Evolutionary conservation across 805 yeast genomes (phyloP).

Genomic region (Candida xyloterini): DNA sequence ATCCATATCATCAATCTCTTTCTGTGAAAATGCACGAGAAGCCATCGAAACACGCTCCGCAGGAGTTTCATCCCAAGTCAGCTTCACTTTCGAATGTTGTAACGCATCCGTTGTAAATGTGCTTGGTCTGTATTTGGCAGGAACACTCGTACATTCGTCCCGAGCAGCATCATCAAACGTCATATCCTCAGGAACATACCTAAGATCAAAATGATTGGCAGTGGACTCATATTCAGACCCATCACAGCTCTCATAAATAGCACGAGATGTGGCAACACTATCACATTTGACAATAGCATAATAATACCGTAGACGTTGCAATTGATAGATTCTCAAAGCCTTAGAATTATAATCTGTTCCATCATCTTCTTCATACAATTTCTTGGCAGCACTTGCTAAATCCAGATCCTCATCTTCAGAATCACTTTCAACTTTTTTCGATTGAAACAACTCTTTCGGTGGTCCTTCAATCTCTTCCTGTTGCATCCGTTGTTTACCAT

Average conservation of each 20-base stretch:
- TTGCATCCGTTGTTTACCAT: slow-evolving; percentile 88
- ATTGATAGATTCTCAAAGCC: slow-evolving; percentile 82
- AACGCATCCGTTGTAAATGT: slow-evolving; percentile 89
- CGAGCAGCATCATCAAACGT: slow-evolving; percentile 74
- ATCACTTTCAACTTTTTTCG: slow-evolving; percentile 37
- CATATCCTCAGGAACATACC: slow-evolving; percentile 93
- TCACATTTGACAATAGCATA: slow-evolving; percentile 91
- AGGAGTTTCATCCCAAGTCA: slow-evolving; percentile 99
- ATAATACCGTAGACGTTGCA: slow-evolving; percentile 88
- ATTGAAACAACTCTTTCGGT: slow-evolving; percentile 73
- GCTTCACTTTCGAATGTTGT: slow-evolving; percentile 92
- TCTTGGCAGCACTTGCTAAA: slow-evolving; percentile 61
- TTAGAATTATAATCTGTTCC: slow-evolving; percentile 81
- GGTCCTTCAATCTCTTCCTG: slow-evolving; percentile 92
- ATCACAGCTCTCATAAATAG: slow-evolving; percentile 83
- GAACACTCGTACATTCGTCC: slow-evolving; percentile 70
- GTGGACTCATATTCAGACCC: slow-evolving; percentile 96
- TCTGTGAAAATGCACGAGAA: slow-evolving; percentile 77
- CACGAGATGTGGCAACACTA: slow-evolving; percentile 62
- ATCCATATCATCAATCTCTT: slow-evolving; percentile 88
- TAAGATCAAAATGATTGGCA: slow-evolving; percentile 86
- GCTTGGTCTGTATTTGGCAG: slow-evolving; percentile 75
- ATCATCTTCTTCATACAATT: slow-evolving; percentile 74
- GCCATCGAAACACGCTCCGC: slow-evolving; percentile 77
- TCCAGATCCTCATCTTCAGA: slow-evolving; percentile 39